A percentile compares a stretch with the other conserved stretches of the same genome.
phyloP scores from a whole-genome alignment of 2,329 filamentous ascomycete species.

The Venturia effusa region DNA sequence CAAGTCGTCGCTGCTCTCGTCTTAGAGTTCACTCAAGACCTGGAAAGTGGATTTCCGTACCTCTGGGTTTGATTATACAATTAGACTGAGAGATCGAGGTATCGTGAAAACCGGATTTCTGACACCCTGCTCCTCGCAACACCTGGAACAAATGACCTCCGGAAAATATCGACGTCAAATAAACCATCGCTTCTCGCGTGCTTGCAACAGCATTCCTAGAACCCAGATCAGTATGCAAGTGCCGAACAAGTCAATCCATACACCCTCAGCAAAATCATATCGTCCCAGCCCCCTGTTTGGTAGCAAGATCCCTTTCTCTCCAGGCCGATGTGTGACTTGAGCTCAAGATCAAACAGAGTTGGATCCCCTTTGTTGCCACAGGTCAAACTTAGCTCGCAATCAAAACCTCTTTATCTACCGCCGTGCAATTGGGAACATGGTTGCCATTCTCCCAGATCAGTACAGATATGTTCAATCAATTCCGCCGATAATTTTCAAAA shows the following conservation, averaged over 20 bases:
- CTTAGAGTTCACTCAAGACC: too few species aligned
- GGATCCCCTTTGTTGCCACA: not conserved
- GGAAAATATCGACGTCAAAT: too few species aligned
- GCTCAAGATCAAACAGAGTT: not conserved
- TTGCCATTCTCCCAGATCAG: not conserved
- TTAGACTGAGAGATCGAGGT: too few species aligned
- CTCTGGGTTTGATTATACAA: too few species aligned
- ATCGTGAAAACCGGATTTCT: too few species aligned
- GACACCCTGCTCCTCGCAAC: too few species aligned
- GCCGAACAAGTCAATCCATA: not conserved
- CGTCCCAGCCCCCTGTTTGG: too few species aligned
- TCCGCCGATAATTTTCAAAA: not conserved
- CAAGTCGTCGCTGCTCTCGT: too few species aligned
- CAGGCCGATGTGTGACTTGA: not conserved
- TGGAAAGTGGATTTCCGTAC: too few species aligned
- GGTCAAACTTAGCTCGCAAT: not conserved
- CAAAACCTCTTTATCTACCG: not conserved
- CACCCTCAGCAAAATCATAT: not conserved
- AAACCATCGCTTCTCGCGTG: too few species aligned
- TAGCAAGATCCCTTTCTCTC: not conserved
- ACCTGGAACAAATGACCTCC: too few species aligned
- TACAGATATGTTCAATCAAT: too few species aligned
- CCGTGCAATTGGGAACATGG: not conserved
- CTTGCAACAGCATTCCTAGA: not conserved
- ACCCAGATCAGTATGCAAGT: not conserved